A percentile compares a stretch with the other conserved stretches of the same genome.
Evolutionary conservation across 306 rosid species (phyloP).

Genomic region (Rubus idaeus): DNA sequence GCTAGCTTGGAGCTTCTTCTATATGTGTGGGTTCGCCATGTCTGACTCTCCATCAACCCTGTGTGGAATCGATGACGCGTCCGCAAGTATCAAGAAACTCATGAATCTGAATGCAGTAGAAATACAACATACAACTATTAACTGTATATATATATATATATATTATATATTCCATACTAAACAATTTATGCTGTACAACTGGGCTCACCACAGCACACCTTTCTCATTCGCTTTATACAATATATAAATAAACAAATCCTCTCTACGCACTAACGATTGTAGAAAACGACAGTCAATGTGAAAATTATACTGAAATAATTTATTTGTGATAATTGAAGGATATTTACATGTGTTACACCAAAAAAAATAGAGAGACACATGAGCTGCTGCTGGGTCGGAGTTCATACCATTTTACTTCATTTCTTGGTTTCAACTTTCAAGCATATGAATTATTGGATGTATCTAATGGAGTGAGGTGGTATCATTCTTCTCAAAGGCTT

Average conservation of each 20-base stretch:
- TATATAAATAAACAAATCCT: background rate
- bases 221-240: background rate
- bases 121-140: background rate
- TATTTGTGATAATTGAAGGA: background rate
- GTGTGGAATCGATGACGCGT: background rate
- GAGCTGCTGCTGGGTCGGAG: too few relatives aligned
- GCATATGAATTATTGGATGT: background rate
- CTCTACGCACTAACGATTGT: background rate
- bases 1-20: background rate
- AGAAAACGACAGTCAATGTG: background rate
- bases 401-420: background rate
- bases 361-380: too few relatives aligned
- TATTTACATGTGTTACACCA: background rate
- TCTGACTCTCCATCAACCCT: constrained; percentile 1
- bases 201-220: background rate
- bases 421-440: background rate
- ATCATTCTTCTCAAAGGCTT: too few relatives aligned
- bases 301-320: background rate
- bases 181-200: background rate
- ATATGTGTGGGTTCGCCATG: constrained; percentile 15
- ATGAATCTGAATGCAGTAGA: constrained; percentile 3
- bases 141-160: background rate
- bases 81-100: background rate
- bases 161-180: background rate
- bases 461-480: too few relatives aligned